Evolutionary conservation across 2,329 filamentous ascomycete genomes (phyloP).

Genomic region (Fusarium pininemorale): DNA sequence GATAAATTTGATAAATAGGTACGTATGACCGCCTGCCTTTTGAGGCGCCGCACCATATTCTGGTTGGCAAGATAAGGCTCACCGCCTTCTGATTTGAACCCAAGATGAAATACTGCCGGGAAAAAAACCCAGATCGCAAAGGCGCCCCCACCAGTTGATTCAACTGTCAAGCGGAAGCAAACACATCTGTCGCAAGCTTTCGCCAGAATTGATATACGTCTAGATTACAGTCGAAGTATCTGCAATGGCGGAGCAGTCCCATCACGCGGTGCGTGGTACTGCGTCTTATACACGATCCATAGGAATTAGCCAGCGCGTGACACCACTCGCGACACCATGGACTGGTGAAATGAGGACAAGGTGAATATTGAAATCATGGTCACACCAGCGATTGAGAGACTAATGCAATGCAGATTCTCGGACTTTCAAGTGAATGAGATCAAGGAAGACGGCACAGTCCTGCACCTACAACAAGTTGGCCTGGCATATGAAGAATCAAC

Average conservation of each 20-base stretch:
- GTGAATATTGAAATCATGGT: slow-evolving; percentile 35
- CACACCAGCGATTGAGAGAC: neutral
- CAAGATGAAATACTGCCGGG: slow-evolving; percentile 32
- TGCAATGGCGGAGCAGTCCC: slow-evolving; percentile 46
- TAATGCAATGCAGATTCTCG: slow-evolving; percentile 69
- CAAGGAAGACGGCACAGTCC: slow-evolving; percentile 74
- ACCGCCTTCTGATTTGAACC: slow-evolving; percentile 28
- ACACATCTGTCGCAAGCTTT: slow-evolving; percentile 21
- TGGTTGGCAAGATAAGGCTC: neutral
- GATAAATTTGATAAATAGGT: neutral
- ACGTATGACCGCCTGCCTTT: slow-evolving; percentile 39
- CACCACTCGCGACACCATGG: slow-evolving; percentile 50
- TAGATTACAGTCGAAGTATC: neutral
- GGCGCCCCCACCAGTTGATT: slow-evolving; percentile 30
- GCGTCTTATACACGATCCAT: slow-evolving; percentile 48
- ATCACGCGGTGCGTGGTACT: slow-evolving; percentile 44
- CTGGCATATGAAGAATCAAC: slow-evolving; percentile 31
- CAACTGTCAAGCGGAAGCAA: slow-evolving; percentile 15
- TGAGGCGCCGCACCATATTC: neutral
- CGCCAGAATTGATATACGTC: slow-evolving; percentile 7
- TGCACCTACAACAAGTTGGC: slow-evolving; percentile 71
- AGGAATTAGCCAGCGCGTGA: slow-evolving; percentile 53
- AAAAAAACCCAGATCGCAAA: slow-evolving; percentile 37
- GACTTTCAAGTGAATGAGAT: slow-evolving; percentile 96
- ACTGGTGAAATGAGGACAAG: slow-evolving; percentile 53